Conservation (phyloP, 2,329 filamentous ascomycete genomes). For the Paraconiothyrium brasiliense region DNA sequence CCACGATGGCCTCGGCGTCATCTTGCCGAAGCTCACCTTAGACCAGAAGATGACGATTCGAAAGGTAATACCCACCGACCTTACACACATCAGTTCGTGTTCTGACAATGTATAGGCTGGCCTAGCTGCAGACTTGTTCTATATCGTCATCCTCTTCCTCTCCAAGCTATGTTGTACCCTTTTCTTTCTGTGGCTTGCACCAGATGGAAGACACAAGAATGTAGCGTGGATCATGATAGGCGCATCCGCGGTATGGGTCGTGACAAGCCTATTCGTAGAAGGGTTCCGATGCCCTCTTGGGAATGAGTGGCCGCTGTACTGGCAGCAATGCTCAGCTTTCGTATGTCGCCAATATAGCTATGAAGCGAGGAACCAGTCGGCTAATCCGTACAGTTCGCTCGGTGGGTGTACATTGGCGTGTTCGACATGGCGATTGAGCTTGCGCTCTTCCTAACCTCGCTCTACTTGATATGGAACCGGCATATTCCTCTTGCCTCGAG, state of each 20-base stretch:
- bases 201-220: slow-evolving; percentile 15
- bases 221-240: slow-evolving; percentile 14
- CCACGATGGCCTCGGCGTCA: slow-evolving; percentile 15
- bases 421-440: slow-evolving; percentile 24
- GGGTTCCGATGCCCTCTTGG: slow-evolving; percentile 16
- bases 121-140: slow-evolving; percentile 19
- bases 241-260: slow-evolving; percentile 19
- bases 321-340: slow-evolving; percentile 5
- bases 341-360: slow-evolving; percentile 5
- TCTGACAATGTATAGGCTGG: slow-evolving; percentile 13
- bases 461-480: slow-evolving; percentile 21
- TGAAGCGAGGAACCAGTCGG: not conserved
- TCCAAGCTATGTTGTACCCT: slow-evolving; percentile 25
- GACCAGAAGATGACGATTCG: slow-evolving; percentile 11
- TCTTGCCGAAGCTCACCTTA: not conserved
- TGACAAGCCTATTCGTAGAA: slow-evolving; percentile 20
- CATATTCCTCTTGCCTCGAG: slow-evolving; percentile 21
- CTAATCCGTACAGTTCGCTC: slow-evolving; percentile 1
- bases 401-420: slow-evolving; percentile 25
- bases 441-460: slow-evolving; percentile 20
- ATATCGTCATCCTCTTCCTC: slow-evolving; percentile 21
- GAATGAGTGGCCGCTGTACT: slow-evolving; percentile 1
- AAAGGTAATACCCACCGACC: slow-evolving; percentile 3
- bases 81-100: not conserved
- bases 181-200: slow-evolving; percentile 25